These are phyloP conservation scores for Calendula officinalis DNA, from an alignment of 129 eudicot species.

Conservation along the genomic window DNA sequence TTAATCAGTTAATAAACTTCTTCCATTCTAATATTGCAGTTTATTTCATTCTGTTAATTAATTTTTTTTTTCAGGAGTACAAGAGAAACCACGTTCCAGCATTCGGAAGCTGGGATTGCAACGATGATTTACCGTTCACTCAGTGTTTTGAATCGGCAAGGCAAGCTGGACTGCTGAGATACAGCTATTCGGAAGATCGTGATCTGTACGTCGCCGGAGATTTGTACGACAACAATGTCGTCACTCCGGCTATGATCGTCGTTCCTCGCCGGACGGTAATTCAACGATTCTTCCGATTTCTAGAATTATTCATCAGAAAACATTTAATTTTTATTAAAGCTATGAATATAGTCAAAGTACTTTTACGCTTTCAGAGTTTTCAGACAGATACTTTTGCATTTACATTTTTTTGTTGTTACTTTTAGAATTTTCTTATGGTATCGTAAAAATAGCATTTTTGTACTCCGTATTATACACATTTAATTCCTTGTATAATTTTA, in stretches of 20 bases:
- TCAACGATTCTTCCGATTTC: too few species aligned
- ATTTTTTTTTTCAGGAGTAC: conserved; percentile 43
- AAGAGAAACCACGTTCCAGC: conserved; percentile 73
- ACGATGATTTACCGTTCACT: conserved; percentile 67
- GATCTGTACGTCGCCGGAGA: conserved; percentile 96
- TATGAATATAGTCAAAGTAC: too few species aligned
- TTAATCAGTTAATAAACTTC: too few species aligned
- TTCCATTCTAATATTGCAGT: not conserved
- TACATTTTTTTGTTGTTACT: too few species aligned
- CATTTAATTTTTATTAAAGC: too few species aligned
- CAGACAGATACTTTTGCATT: too few species aligned
- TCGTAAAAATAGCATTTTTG: too few species aligned
- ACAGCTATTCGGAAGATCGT: conserved; percentile 67
- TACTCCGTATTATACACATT: too few species aligned
- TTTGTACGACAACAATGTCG: conserved; percentile 74
- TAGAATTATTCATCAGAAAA: too few species aligned
- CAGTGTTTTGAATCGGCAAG: conserved; percentile 88
- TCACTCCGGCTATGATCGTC: conserved; percentile 91
- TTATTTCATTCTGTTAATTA: conserved; percentile 3
- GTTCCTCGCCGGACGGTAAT: conserved; percentile 87
- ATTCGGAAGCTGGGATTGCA: conserved; percentile 95
- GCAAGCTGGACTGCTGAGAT: conserved; percentile 64
- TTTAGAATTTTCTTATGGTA: too few species aligned
- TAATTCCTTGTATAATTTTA: too few species aligned
- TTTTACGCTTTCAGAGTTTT: too few species aligned